phyloP scores from a whole-genome alignment of 2,329 filamentous ascomycete genomes.

The Fusarium algeriense region DNA sequence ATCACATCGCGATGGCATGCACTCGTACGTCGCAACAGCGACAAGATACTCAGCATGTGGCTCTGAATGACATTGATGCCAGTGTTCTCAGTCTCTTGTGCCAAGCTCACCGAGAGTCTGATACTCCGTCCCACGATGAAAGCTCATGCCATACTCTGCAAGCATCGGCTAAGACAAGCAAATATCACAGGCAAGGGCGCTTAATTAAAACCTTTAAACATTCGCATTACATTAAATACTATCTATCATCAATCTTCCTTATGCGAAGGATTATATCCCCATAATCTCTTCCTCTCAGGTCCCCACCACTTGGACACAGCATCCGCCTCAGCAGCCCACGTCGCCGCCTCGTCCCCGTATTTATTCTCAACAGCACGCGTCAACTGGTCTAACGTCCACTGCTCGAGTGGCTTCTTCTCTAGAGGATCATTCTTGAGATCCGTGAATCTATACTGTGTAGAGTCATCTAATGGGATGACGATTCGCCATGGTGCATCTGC shows the following conservation, averaged over 20 bases:
- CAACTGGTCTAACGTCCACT: constrained; percentile 45
- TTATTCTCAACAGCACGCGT: constrained; percentile 39
- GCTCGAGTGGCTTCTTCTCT: constrained; percentile 46
- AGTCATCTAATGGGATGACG: constrained; percentile 50
- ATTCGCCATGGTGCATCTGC: constrained; percentile 50
- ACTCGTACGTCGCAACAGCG: not conserved
- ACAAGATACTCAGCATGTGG: no score
- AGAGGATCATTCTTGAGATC: constrained; percentile 47
- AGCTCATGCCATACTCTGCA: no score
- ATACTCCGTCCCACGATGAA: no score
- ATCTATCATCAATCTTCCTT: constrained; percentile 15
- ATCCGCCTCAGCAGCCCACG: constrained; percentile 47
- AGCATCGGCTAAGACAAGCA: not conserved
- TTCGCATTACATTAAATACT: constrained; percentile 22
- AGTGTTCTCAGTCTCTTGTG: no score
- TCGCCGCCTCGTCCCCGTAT: constrained; percentile 36
- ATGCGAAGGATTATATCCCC: constrained; percentile 36
- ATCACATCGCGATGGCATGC: accelerated
- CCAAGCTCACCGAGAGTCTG: no score
- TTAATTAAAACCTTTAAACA: constrained; percentile 18
- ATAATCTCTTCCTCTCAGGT: constrained; percentile 41
- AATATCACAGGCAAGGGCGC: not conserved
- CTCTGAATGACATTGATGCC: no score
- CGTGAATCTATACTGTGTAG: constrained; percentile 52
- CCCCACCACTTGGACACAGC: constrained; percentile 41